These are phyloP conservation scores for Neoarthrinium moseri DNA, from an alignment of 2,329 filamentous ascomycete genomes.

Conservation along the genomic window DNA sequence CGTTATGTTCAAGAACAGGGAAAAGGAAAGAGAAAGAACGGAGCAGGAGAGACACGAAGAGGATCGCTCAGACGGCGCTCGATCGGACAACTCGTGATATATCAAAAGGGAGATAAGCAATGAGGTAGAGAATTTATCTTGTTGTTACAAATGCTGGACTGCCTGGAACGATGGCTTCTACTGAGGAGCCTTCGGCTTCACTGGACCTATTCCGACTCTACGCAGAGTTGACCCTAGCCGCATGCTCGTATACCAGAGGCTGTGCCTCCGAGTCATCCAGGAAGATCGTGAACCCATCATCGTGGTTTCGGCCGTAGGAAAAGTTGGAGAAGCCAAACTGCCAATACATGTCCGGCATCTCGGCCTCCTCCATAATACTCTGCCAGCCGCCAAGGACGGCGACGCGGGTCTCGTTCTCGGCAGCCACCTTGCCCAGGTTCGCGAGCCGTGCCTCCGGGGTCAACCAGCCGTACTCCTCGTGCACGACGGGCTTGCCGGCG, in stretches of 20 bases:
- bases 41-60: not conserved
- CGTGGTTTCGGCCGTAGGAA: slow-evolving; percentile 52
- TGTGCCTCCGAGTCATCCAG: slow-evolving; percentile 48
- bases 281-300: slow-evolving; percentile 58
- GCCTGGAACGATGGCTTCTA: no score
- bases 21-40: slow-evolving; percentile 12
- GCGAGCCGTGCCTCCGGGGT: slow-evolving; percentile 46
- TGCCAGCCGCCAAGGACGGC: slow-evolving; percentile 50
- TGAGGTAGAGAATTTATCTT: no score
- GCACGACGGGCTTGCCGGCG: slow-evolving; percentile 50
- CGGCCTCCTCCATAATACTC: slow-evolving; percentile 42
- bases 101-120: no score
- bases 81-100: no score
- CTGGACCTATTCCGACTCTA: no score
- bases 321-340: slow-evolving; percentile 51
- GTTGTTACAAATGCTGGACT: no score
- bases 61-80: not conserved
- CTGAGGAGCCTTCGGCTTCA: no score
- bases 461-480: slow-evolving; percentile 56
- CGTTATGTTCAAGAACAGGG: slow-evolving; percentile 39
- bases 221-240: slow-evolving; percentile 16
- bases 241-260: slow-evolving; percentile 42
- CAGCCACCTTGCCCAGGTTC: slow-evolving; percentile 35
- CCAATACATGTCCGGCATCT: slow-evolving; percentile 55
- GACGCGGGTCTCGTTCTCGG: slow-evolving; percentile 39